Conservation (phyloP, 1,284 basidiomycete species). For the Lentinus polychrous region DNA sequence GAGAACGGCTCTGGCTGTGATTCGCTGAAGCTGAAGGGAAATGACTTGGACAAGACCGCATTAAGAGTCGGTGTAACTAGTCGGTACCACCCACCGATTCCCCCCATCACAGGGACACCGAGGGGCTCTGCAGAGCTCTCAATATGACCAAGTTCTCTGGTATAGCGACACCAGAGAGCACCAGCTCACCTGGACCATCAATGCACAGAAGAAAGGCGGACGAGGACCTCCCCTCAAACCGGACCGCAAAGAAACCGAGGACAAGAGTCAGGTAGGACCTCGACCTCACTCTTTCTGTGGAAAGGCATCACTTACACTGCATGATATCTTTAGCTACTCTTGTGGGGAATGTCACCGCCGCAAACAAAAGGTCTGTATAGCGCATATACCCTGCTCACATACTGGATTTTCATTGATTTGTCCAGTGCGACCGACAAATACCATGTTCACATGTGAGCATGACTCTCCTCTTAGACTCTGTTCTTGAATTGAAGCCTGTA, state of each 20-base stretch:
- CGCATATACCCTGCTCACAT: constrained; percentile 16
- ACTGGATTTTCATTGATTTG: neutral
- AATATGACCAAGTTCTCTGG: constrained; percentile 23
- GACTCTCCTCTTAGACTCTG: constrained; percentile 10
- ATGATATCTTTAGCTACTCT: constrained; percentile 51
- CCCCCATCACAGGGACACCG: neutral
- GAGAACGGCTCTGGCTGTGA: neutral
- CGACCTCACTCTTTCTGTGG: constrained; percentile 4
- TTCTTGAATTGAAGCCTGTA: constrained; percentile 6
- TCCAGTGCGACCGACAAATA: constrained; percentile 71
- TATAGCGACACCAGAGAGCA: constrained; percentile 9
- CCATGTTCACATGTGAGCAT: constrained; percentile 70
- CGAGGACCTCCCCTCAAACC: constrained; percentile 41
- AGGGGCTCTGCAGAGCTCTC: neutral
- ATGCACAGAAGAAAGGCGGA: constrained; percentile 51
- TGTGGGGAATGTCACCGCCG: constrained; percentile 80
- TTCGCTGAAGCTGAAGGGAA: neutral
- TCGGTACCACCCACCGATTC: neutral
- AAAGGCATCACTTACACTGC: neutral
- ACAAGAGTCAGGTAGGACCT: constrained; percentile 63
- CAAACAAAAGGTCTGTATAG: constrained; percentile 63
- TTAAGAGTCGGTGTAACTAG: too few relatives aligned
- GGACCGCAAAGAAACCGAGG: constrained; percentile 59
- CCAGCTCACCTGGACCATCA: constrained; percentile 16
- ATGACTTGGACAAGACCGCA: too few relatives aligned